A percentile compares a stretch with the other conserved stretches of the same genome.
Conservation (phyloP, 2,329 filamentous ascomycete species). For the Esteya vermicola region DNA sequence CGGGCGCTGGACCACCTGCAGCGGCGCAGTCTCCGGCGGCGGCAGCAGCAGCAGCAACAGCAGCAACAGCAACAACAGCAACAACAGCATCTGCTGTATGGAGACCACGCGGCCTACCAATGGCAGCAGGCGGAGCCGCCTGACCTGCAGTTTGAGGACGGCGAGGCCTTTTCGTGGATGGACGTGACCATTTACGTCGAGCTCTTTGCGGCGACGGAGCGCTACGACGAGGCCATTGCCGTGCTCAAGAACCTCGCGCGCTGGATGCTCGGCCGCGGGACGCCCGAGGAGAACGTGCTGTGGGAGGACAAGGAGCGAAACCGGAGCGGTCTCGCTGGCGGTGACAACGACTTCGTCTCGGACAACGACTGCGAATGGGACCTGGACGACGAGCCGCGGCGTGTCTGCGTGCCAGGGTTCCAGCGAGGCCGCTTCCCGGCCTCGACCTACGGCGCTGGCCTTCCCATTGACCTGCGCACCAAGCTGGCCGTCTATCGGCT, state of each 20-base stretch:
- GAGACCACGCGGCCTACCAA: no score
- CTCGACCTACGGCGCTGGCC: constrained; percentile 52
- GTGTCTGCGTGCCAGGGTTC: constrained; percentile 48
- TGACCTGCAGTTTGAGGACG: constrained; percentile 15
- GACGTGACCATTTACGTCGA: constrained; percentile 79
- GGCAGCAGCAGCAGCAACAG: neutral
- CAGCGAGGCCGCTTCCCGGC: constrained; percentile 34
- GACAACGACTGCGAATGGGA: constrained; percentile 88
- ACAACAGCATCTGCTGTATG: no score
- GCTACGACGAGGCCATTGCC: constrained; percentile 50
- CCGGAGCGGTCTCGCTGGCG: no score
- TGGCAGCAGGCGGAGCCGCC: constrained; percentile 3
- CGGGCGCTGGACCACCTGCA: constrained; percentile 26
- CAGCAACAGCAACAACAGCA: no score
- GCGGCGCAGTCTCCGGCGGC: constrained; percentile 11
- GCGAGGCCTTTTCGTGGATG: constrained; percentile 49
- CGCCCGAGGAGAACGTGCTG: constrained; percentile 45
- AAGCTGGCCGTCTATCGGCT: constrained; percentile 78
- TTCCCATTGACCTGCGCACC: constrained; percentile 71
- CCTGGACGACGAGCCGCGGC: constrained; percentile 47
- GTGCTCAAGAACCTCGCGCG: constrained; percentile 60
- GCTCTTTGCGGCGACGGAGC: constrained; percentile 51
- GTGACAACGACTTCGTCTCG: no score
- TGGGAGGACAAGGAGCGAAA: constrained; percentile 54
- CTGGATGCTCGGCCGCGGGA: constrained; percentile 62